Percentiles rank a stretch among this genome's conserved stretches.
Conservation (phyloP, 495 filamentous ascomycete genomes). For the Aspergillus biplanus region DNA sequence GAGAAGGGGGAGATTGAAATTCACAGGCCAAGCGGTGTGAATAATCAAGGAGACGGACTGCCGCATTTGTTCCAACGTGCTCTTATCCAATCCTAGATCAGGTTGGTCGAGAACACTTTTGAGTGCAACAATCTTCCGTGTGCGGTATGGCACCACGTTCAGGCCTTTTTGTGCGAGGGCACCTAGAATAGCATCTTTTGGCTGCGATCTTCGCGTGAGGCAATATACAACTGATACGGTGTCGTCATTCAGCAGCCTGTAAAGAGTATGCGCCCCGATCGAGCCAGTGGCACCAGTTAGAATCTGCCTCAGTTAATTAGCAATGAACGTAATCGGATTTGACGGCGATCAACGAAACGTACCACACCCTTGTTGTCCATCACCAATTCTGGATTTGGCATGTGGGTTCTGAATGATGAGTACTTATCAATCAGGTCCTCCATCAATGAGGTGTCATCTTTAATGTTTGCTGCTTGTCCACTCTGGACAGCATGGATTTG, state of each 20-base stretch:
- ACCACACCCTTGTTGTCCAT: conserved; percentile 46
- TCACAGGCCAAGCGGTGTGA: conserved; percentile 62
- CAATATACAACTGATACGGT: conserved; percentile 54
- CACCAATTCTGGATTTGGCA: conserved; percentile 25
- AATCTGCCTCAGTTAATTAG: conserved; percentile 40
- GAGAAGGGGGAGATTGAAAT: conserved; percentile 53
- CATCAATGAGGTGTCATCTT: conserved; percentile 44
- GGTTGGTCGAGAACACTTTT: conserved; percentile 42
- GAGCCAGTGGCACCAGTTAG: conserved; percentile 64
- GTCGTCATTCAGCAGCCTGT: conserved; percentile 48
- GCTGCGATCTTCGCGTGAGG: conserved; percentile 47
- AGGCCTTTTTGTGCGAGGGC: conserved; percentile 44
- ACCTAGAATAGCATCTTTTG: conserved; percentile 31
- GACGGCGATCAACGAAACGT: conserved; percentile 7
- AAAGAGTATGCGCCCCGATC: conserved; percentile 58
- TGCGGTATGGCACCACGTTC: conserved; percentile 24
- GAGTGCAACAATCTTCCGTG: conserved; percentile 43
- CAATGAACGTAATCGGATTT: neutral
- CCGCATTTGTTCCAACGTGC: conserved; percentile 39
- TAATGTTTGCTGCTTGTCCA: conserved; percentile 26
- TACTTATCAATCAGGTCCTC: conserved; percentile 53
- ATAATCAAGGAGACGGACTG: conserved; percentile 52
- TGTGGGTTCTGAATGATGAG: conserved; percentile 45
- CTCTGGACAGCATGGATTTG: conserved; percentile 48
- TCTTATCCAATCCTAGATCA: conserved; percentile 46